These are phyloP conservation scores for Grosmannia clavigera DNA, from an alignment of 2,329 filamentous ascomycete genomes.

Conservation along the genomic window DNA sequence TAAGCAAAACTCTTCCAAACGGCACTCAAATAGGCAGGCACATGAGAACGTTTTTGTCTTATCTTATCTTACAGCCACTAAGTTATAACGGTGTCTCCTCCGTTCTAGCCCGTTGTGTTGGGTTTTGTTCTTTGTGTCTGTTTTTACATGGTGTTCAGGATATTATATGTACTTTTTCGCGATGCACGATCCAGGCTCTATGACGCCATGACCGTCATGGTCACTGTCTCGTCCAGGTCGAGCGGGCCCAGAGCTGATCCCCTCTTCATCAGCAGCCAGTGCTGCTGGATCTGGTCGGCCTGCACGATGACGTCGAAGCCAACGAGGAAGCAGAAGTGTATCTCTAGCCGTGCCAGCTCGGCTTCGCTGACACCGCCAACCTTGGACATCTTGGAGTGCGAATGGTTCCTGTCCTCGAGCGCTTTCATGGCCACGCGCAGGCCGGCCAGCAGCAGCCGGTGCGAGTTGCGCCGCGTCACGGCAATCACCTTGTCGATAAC, in stretches of 20 bases:
- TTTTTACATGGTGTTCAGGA: neutral
- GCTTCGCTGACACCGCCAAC: conserved; percentile 77
- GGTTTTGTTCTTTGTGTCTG: neutral
- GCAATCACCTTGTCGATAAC: conserved; percentile 66
- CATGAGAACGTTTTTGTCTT: neutral
- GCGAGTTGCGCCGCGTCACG: conserved; percentile 73
- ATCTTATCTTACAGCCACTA: neutral
- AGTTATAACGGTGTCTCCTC: neutral
- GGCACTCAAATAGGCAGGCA: neutral
- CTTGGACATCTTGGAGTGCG: conserved; percentile 69
- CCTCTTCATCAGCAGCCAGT: conserved; percentile 50
- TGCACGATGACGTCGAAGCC: conserved; percentile 67
- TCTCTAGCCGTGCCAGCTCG: conserved; percentile 75
- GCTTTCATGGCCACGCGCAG: conserved; percentile 87
- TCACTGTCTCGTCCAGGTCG: conserved; percentile 8
- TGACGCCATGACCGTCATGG: neutral
- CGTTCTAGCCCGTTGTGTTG: neutral
- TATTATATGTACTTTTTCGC: neutral
- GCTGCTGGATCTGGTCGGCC: conserved; percentile 45
- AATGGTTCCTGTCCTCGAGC: conserved; percentile 82
- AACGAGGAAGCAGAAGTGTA: conserved; percentile 78
- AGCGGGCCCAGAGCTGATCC: conserved; percentile 12
- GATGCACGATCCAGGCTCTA: neutral
- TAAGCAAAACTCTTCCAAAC: neutral
- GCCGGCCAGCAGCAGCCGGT: conserved; percentile 73